Conservation (phyloP, 139 green algal species). For the Choricystis sp. region DNA sequence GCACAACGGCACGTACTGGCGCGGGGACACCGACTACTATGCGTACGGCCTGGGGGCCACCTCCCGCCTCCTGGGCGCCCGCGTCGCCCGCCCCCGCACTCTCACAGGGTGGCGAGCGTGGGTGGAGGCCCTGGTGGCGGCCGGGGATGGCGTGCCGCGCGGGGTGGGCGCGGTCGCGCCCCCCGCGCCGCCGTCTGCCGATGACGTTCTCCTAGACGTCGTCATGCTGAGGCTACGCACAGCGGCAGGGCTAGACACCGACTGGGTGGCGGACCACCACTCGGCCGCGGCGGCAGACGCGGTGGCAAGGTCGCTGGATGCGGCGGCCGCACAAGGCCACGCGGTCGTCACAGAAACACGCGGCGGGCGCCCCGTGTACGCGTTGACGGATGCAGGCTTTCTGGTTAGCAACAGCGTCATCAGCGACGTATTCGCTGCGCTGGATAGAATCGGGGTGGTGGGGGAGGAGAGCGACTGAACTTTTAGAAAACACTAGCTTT, state of each 20-base stretch:
- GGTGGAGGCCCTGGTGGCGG: conserved; percentile 28
- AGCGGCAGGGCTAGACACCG: conserved; percentile 52
- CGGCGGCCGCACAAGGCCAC: neutral
- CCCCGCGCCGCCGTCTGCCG: conserved; percentile 4
- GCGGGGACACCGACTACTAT: conserved; percentile 38
- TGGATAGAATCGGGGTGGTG: conserved; percentile 9
- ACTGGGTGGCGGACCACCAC: conserved; percentile 7
- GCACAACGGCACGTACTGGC: conserved; percentile 92
- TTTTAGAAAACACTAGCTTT: too few relatives aligned
- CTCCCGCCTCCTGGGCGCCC: conserved; percentile 45
- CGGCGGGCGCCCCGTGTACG: too few relatives aligned
- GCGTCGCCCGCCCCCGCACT: conserved; percentile 51
- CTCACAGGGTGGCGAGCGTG: conserved; percentile 57
- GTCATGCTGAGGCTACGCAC: conserved; percentile 73
- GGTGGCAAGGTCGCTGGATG: conserved; percentile 2
- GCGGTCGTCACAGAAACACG: too few relatives aligned
- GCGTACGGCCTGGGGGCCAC: conserved; percentile 79
- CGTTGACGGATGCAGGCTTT: conserved; percentile 62
- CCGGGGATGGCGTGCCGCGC: neutral
- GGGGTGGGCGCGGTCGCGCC: neutral
- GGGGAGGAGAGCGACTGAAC: too few relatives aligned
- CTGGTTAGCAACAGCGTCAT: conserved; percentile 76
- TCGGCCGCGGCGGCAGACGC: conserved; percentile 1
- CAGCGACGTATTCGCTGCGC: conserved; percentile 53
- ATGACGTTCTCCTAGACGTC: conserved; percentile 53